phyloP scores from a whole-genome alignment of 768 basidiomycete genomes.

The Hydnum rufescens region DNA sequence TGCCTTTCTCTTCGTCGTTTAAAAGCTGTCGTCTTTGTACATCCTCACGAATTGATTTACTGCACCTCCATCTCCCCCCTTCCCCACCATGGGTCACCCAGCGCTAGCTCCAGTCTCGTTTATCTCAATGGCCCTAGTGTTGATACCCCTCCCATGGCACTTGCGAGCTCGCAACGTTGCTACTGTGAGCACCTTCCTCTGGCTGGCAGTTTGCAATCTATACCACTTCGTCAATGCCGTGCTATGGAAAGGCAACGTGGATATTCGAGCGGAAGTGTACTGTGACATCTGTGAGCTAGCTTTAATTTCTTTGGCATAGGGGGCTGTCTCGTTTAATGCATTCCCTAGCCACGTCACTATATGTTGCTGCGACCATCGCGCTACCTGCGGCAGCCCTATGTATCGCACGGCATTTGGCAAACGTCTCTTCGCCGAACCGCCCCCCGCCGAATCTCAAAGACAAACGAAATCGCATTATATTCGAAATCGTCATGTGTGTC shows the following conservation, averaged over 20 bases:
- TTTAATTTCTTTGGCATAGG: neutral
- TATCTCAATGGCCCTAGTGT: slow-evolving; percentile 10
- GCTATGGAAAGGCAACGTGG: neutral
- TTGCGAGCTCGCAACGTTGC: slow-evolving; percentile 11
- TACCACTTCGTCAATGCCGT: neutral
- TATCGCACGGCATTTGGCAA: neutral
- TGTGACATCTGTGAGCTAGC: neutral
- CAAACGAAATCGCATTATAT: neutral
- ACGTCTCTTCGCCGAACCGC: neutral
- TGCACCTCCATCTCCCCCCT: neutral
- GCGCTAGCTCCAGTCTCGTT: neutral
- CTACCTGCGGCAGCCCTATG: neutral
- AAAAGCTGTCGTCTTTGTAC: no score
- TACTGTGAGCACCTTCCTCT: slow-evolving; percentile 16
- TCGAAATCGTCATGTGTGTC: neutral
- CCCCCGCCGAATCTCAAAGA: neutral
- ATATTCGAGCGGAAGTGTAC: neutral
- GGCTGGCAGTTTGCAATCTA: neutral
- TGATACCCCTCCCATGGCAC: slow-evolving; percentile 15
- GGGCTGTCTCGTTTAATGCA: neutral
- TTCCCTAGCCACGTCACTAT: neutral
- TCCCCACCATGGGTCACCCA: neutral
- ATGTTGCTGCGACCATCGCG: neutral
- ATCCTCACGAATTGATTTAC: no score
- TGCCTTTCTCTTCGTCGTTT: no score